Conservation (phyloP, 139 green algal genomes). For the Tetradesmus obliquus region DNA sequence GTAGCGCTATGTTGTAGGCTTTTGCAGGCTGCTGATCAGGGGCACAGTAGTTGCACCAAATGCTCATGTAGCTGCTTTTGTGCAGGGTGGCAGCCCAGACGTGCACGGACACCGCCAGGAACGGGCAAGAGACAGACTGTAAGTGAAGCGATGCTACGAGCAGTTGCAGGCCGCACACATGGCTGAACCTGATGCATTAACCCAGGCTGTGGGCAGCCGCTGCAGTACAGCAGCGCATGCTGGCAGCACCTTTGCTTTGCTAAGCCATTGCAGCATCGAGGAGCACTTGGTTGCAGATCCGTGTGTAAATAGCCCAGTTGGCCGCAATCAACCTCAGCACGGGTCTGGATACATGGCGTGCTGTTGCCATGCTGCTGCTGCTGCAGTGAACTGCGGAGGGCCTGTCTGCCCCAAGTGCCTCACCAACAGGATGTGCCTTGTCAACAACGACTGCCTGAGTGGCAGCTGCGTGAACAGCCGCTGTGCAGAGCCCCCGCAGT, state of each 20-base stretch:
- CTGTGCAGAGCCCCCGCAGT: conserved; percentile 12
- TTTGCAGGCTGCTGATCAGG: neutral
- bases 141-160: neutral
- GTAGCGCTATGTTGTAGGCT: neutral
- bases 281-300: too few relatives aligned
- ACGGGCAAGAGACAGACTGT: conserved; percentile 29
- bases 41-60: neutral
- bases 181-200: too few relatives aligned
- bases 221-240: too few relatives aligned
- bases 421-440: neutral
- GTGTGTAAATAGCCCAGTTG: too few relatives aligned
- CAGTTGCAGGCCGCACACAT: too few relatives aligned
- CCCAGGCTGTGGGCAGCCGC: too few relatives aligned
- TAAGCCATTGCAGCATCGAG: neutral
- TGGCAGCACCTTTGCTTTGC: too few relatives aligned
- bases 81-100: conserved; percentile 5
- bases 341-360: neutral
- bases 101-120: conserved; percentile 19
- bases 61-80: neutral
- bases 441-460: conserved; percentile 27
- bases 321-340: too few relatives aligned
- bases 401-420: conserved; percentile 24
- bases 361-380: neutral
- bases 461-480: neutral
- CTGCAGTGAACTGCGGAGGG: conserved; percentile 33